Percentiles rank a stretch among this genome's conserved stretches.
These are phyloP conservation scores for Pseudopyrenochaeta lycopersici DNA, from an alignment of 2,329 filamentous ascomycete genomes.

Conservation along the genomic window DNA sequence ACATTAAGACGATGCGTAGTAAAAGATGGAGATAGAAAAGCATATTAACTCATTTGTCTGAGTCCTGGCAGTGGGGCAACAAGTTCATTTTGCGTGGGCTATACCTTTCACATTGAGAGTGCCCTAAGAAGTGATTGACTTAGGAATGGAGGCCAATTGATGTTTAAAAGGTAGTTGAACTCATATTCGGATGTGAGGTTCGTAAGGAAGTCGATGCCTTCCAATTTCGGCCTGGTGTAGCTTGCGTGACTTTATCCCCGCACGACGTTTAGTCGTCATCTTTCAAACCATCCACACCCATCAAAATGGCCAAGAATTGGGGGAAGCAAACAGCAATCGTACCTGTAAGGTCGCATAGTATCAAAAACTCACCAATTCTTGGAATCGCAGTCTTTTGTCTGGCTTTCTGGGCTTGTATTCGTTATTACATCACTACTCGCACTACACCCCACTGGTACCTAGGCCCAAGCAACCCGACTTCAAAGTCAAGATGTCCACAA, in stretches of 20 bases:
- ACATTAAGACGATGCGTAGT: no score
- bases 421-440: slow-evolving; percentile 19
- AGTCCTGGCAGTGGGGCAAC: no score
- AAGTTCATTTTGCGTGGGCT: no score
- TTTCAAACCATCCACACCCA: slow-evolving; percentile 5
- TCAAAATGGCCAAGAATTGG: slow-evolving; percentile 26
- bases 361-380: slow-evolving; percentile 6
- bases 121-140: no score
- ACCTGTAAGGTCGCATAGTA: not conserved
- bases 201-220: not conserved
- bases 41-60: no score
- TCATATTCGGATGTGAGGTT: not conserved
- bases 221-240: not conserved
- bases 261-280: slow-evolving; percentile 2
- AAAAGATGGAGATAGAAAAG: no score
- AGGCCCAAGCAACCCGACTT: not conserved
- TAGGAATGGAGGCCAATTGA: no score
- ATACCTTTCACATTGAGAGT: no score
- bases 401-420: slow-evolving; percentile 2
- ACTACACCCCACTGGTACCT: slow-evolving; percentile 19
- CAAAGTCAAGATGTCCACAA: slow-evolving; percentile 35
- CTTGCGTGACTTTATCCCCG: not conserved
- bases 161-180: no score
- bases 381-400: slow-evolving; percentile 10
- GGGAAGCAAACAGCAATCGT: slow-evolving; percentile 8